Base-by-base conservation (phyloP, 1,284 basidiomycete species). In the Vanrija sp. region DNA sequence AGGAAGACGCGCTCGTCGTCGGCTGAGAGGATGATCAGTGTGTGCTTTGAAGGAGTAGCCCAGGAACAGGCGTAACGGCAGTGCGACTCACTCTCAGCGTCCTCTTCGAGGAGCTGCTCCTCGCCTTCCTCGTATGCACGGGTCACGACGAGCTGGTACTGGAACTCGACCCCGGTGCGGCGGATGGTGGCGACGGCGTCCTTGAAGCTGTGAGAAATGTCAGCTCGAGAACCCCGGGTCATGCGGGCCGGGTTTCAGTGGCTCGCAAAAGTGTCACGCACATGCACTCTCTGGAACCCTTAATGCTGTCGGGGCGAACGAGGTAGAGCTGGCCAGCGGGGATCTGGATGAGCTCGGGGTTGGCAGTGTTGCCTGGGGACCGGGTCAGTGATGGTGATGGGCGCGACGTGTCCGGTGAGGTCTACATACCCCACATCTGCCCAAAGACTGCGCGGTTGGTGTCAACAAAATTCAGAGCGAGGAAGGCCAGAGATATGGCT, bases 241-340 rank as follows among this genome's bases (percentile, higher is more conserved):
- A 31, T 45, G 27, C 24, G n/a, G 24, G 41, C 16, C 9, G 31
- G 22, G 25, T 44, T 35, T 42, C 27, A 48, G 22, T 47, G 25
- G n/a, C 19, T 42, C 38, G 7, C 8, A 9, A 45, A 38, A 49
- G 22, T 3, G 39, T 24, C 23, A 80, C 91, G 66, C 71, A 95
- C 92, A 98, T 96, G 90, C 96, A 98, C 80, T 98, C 95, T 65
- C 93, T 80, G 12, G 88, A 88, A 38, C 90, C 88, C 63, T 95
- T 87, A 64, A 96, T 86, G 63, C 87, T 88, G 56, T 89, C 90
- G 38, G 91, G 88, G 45, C 95, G 85, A 53, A 95, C 85, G 56
- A 98, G 85, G 76, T 88, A 95, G 25, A 98, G 83, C 68, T 93
- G 86, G 3, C 95, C 96, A 59, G 87, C 86, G 15, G 90, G 88